phyloP scores from a whole-genome alignment of 176 grass and related monocot species.

The Aegilops tauschii region DNA sequence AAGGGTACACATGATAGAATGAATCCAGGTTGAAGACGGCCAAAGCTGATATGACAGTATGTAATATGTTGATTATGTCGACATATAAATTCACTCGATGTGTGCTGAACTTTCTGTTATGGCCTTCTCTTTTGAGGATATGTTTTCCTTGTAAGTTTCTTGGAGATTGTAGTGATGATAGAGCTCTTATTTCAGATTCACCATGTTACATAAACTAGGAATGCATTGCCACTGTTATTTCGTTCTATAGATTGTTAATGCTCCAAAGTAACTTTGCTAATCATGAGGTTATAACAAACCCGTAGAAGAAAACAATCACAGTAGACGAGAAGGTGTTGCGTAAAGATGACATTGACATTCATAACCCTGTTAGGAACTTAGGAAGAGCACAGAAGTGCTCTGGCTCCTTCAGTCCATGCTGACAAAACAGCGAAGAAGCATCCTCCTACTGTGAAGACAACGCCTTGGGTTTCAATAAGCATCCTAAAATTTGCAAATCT shows the following conservation, averaged over 20 bases:
- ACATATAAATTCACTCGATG: constrained; percentile 12
- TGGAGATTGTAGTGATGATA: constrained; percentile 2
- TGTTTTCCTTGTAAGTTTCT: neutral
- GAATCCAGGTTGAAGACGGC: constrained; percentile 32
- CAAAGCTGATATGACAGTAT: constrained; percentile 45
- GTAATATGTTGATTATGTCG: constrained; percentile 9
- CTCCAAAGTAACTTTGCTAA: constrained; percentile 3
- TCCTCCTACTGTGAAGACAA: neutral
- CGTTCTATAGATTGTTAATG: neutral
- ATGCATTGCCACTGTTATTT: neutral
- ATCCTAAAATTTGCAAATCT: neutral
- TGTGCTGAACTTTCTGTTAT: constrained; percentile 9
- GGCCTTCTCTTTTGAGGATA: neutral
- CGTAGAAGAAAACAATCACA: constrained; percentile 28
- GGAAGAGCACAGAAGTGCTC: constrained; percentile 10
- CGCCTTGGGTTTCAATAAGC: neutral
- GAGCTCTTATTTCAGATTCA: neutral
- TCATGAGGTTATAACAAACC: constrained; percentile 34
- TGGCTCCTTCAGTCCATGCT: neutral
- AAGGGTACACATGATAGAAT: constrained; percentile 44
- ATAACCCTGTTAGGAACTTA: neutral
- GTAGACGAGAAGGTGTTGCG: neutral
- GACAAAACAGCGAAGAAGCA: neutral
- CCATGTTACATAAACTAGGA: constrained; percentile 8
- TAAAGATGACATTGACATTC: constrained; percentile 32